Conservation (phyloP, 2,329 filamentous ascomycete species). For the Penicillium thymicola region DNA sequence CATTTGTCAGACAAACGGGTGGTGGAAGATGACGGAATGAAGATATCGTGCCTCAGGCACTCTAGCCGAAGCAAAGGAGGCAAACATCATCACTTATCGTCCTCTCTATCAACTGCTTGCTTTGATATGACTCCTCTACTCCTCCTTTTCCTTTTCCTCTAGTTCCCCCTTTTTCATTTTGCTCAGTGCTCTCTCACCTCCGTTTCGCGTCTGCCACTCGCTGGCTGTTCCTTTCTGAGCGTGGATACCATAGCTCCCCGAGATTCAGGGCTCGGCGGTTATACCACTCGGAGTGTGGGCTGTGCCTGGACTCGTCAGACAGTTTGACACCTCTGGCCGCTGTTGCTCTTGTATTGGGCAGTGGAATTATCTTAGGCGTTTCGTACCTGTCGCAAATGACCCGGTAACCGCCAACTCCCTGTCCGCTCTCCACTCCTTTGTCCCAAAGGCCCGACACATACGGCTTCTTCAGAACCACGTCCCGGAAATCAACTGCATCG, state of each 20-base stretch:
- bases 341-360: slow-evolving; percentile 11
- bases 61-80: slow-evolving; percentile 12
- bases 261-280: slow-evolving; percentile 15
- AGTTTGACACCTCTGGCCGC: slow-evolving; percentile 13
- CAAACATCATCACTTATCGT: slow-evolving; percentile 26
- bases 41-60: slow-evolving; percentile 9
- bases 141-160: slow-evolving; percentile 8
- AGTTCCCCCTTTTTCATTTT: slow-evolving; percentile 1
- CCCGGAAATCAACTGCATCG: slow-evolving; percentile 1
- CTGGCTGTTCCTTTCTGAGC: slow-evolving; percentile 1
- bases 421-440: slow-evolving; percentile 9
- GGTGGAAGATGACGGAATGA: slow-evolving; percentile 9
- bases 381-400: neutral
- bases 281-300: slow-evolving; percentile 18
- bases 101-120: slow-evolving; percentile 9
- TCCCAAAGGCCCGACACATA: slow-evolving; percentile 5
- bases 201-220: neutral
- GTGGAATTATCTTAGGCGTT: slow-evolving; percentile 7
- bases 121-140: slow-evolving; percentile 1
- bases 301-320: slow-evolving; percentile 16
- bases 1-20: slow-evolving; percentile 1
- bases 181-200: neutral
- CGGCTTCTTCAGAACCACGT: neutral
- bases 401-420: neutral
- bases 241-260: slow-evolving; percentile 1